phyloP scores from a whole-genome alignment of 306 rosid species.

The Rosa chinensis region DNA sequence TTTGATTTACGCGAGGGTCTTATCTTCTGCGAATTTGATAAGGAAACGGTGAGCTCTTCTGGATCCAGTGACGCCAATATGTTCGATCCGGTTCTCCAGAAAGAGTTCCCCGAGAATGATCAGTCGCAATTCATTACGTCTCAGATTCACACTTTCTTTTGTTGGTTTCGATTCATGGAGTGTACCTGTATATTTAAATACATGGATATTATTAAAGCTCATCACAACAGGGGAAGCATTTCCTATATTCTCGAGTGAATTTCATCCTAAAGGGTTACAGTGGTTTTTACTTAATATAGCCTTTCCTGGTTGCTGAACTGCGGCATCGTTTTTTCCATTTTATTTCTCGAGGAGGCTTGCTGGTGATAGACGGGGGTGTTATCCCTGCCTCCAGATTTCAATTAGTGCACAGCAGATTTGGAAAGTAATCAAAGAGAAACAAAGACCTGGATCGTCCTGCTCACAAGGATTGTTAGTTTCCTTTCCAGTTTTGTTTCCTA shows the following conservation, averaged over 20 bases:
- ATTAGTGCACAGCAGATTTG: slow-evolving; percentile 89
- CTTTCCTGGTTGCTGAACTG: slow-evolving; percentile 73
- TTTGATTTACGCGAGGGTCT: too few species aligned
- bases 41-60: too few species aligned
- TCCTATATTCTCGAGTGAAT: background rate
- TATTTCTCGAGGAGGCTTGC: slow-evolving; percentile 90
- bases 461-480: slow-evolving; percentile 66
- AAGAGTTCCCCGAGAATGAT: too few species aligned
- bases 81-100: too few species aligned
- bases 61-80: too few species aligned
- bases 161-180: background rate
- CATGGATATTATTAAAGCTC: background rate
- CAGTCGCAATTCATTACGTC: slow-evolving; percentile 2
- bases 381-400: slow-evolving; percentile 90
- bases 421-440: slow-evolving; percentile 85
- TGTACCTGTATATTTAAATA: background rate
- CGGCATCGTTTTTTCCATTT: slow-evolving; percentile 81
- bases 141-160: slow-evolving; percentile 14
- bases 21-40: too few species aligned
- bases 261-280: background rate
- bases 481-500: background rate
- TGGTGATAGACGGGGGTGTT: slow-evolving; percentile 84
- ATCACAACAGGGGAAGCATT: background rate
- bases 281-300: background rate
- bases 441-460: slow-evolving; percentile 98